A percentile compares a stretch with the other conserved stretches of the same genome.
phyloP scores from a whole-genome alignment of 768 basidiomycete genomes.

The Leucosporidium yakuticum region DNA sequence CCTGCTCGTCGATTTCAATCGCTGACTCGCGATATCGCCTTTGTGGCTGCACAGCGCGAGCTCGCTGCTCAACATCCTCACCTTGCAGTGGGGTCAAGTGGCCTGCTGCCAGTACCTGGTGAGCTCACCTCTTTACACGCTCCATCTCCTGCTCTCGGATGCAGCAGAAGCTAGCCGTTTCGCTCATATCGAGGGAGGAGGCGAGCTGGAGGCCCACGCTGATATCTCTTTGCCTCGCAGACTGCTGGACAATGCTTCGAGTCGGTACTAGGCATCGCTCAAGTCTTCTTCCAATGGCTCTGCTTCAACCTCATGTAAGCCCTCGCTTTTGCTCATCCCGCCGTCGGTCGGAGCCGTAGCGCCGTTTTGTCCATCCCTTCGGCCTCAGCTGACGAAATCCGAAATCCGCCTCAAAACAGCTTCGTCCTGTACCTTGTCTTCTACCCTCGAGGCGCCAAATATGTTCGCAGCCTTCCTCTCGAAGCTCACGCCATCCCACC shows the following conservation, averaged over 20 bases:
- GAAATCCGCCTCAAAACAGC: conserved; percentile 51
- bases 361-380: not conserved
- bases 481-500: conserved; percentile 69
- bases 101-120: conserved; percentile 74
- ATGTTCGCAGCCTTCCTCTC: conserved; percentile 52
- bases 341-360: not conserved
- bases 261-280: conserved; percentile 70
- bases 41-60: conserved; percentile 32
- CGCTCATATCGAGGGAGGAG: not conserved
- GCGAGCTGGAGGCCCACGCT: not conserved
- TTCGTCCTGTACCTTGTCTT: conserved; percentile 85
- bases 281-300: conserved; percentile 75
- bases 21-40: too few species aligned
- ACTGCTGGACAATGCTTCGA: conserved; percentile 67
- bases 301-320: conserved; percentile 77
- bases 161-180: not conserved
- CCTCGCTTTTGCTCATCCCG: not conserved
- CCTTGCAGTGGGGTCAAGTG: conserved; percentile 75
- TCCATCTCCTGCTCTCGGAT: not conserved
- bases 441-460: conserved; percentile 80
- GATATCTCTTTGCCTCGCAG: conserved; percentile 45
- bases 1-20: too few species aligned
- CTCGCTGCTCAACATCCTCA: conserved; percentile 53
- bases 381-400: not conserved
- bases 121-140: conserved; percentile 40